Conservation (phyloP, 1,284 basidiomycete species). For the Irpex rosettiformis region DNA sequence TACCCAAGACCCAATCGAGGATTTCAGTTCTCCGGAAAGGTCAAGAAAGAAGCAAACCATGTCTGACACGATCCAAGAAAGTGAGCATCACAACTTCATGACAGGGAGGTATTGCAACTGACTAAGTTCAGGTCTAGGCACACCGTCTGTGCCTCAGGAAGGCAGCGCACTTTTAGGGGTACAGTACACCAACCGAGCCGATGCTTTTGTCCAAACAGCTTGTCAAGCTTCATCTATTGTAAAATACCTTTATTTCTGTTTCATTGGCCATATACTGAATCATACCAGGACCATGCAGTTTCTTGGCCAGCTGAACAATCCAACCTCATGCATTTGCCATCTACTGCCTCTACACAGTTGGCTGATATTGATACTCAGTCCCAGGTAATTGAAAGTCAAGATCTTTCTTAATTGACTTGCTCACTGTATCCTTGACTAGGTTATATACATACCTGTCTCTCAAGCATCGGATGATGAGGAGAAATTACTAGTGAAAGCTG, state of each 20-base stretch:
- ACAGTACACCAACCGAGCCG: too few species aligned
- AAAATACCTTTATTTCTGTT: too few species aligned
- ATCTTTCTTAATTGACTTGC: neutral
- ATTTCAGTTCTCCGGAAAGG: conserved; percentile 1
- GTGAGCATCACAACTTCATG: neutral
- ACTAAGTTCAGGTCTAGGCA: too few species aligned
- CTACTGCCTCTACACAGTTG: conserved; percentile 21
- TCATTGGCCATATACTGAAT: too few species aligned
- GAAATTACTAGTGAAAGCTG: conserved; percentile 48
- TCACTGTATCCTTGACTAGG: neutral
- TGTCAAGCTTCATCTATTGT: neutral
- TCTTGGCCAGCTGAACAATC: conserved; percentile 10
- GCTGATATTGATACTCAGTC: conserved; percentile 24
- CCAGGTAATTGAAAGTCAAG: conserved; percentile 14
- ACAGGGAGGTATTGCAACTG: neutral
- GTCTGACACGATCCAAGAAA: neutral
- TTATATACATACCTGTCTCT: neutral
- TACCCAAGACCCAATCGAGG: neutral
- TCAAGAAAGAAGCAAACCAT: neutral
- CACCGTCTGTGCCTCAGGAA: neutral
- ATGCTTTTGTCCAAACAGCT: too few species aligned
- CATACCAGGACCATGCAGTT: neutral
- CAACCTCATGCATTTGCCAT: neutral
- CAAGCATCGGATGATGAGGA: conserved; percentile 23
- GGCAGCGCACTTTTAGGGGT: neutral